Evolutionary conservation across 129 eudicot species (phyloP), one percentile per base, ranked within the genome.

Genomic region (Apium graveolens): DNA sequence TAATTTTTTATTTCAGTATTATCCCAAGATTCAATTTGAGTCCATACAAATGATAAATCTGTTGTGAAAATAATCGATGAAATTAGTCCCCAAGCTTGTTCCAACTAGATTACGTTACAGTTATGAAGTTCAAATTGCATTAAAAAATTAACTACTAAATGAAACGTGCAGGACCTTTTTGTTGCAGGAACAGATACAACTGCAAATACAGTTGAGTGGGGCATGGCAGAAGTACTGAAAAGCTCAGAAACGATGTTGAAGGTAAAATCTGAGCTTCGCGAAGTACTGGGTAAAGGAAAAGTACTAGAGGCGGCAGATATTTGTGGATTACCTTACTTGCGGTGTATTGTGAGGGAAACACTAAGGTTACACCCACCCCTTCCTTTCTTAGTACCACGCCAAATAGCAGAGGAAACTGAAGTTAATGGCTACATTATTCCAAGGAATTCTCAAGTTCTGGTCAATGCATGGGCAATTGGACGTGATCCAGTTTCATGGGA

Each of bases 141-240:
- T 49, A 1, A 5, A 21, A 8, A 31, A 20, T 10, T 27, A 29
- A 65, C 6, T 35, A 26, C 38, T 10, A 65, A 11, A 27, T 20
- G 27, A 53, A 53, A 65, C 31, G 20, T 34, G 70, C 79, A 88
- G 96, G 96, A 90, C 66, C 44, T 90, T 51, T 88, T 90, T 80
- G 85, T n/a, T 46, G 96, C 92, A 2, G n/a, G 95, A 24, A 90
- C 91, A 5, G 95, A n/a, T n/a, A n/a, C n/a, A n/a, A n/a, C n/a
- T n/a, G n/a, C n/a, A n/a, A n/a, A n/a, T n/a, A n/a, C n/a, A n/a
- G n/a, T n/a, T n/a, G n/a, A n/a, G n/a, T n/a, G n/a, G n/a, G n/a
- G n/a, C n/a, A n/a, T n/a, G n/a, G n/a, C n/a, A n/a, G n/a, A n/a
- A n/a, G n/a, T n/a, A n/a, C n/a, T n/a, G n/a, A n/a, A n/a, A n/a